phyloP scores from a whole-genome alignment of 2,329 filamentous ascomycete genomes.

The Trichophyton equinum region DNA sequence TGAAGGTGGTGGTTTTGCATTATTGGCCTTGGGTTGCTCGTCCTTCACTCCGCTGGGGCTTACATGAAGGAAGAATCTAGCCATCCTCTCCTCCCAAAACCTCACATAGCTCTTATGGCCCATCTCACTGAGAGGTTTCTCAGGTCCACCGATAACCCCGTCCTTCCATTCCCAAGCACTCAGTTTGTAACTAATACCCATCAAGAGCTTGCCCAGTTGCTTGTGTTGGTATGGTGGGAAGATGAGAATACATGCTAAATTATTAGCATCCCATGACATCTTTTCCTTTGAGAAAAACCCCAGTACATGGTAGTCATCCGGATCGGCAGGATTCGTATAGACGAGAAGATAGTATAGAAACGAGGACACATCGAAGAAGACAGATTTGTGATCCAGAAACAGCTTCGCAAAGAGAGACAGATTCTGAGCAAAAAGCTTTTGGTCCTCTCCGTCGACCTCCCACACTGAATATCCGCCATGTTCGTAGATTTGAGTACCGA shows the following conservation, averaged over 20 bases:
- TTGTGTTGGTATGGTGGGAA: constrained; percentile 94
- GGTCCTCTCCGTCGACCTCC: constrained; percentile 80
- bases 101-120: constrained; percentile 70
- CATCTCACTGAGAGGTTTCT: constrained; percentile 81
- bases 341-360: constrained; percentile 93
- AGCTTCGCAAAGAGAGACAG: constrained; percentile 92
- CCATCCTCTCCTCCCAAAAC: constrained; percentile 78
- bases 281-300: constrained; percentile 99
- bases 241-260: constrained; percentile 86
- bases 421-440: constrained; percentile 88
- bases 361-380: constrained; percentile 90
- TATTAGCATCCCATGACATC: constrained; percentile 97
- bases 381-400: constrained; percentile 94
- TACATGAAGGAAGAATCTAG: constrained; percentile 46
- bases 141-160: constrained; percentile 73
- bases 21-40: constrained; percentile 6
- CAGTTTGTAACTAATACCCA: constrained; percentile 88
- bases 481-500: constrained; percentile 65
- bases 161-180: constrained; percentile 56
- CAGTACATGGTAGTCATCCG: constrained; percentile 47
- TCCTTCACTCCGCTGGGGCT: constrained; percentile 16
- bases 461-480: constrained; percentile 74
- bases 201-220: constrained; percentile 74
- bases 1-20: constrained; percentile 10
- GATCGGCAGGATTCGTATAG: constrained; percentile 46